Evolutionary conservation across 768 basidiomycete species (phyloP), one percentile per base, ranked within the genome.

Genomic region (Tulasnella sp.): DNA sequence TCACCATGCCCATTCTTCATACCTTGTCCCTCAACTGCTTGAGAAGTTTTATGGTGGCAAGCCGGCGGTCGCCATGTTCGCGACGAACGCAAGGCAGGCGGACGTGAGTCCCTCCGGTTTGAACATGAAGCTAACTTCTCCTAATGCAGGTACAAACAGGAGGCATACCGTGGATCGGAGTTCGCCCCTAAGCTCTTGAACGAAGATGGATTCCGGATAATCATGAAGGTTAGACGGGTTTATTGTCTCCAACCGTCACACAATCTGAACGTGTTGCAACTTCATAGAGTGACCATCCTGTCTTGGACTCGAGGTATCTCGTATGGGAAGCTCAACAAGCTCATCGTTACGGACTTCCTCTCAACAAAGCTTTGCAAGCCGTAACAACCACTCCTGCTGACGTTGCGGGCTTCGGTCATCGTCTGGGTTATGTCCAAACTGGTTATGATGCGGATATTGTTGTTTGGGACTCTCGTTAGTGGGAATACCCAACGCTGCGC

Each of bases 1-100:
- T 85, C 94, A 94, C 83, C 94, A 95, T 82, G 93, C 94, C 1
- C 91, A 91, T 80, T 94, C 96, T 83, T 90, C 94, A 0, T 95
- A 93, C 82, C 91, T 96, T 58, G 93, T 95, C n/a, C 92, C 94
- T 2, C 90, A 91, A 37, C 84, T 93, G 0, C 88, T 96, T 79
- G 94, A 94, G 85, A 88, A 89, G 83, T 89, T 91, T 14, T 96
- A 90, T 90, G 94, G 94, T 1, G 89, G 89, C 8, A 88, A 90
- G 22, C 94, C 94, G 1, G 90, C 92, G 0, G 88, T 93, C 34
- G 94, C 94, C 0, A 88, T 95, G 73, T 95, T 94, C 82, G 92
- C 93, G 1, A 88, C 90, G 12, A 91, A 81, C 34, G 69, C 77
- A n/a, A 41, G 79, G 73, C 77, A 48, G 18, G 72, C 37, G n/a